Percentiles rank a stretch among this genome's conserved stretches.
Conservation (phyloP, 768 basidiomycete species). For the Coprinellus micaceus region DNA sequence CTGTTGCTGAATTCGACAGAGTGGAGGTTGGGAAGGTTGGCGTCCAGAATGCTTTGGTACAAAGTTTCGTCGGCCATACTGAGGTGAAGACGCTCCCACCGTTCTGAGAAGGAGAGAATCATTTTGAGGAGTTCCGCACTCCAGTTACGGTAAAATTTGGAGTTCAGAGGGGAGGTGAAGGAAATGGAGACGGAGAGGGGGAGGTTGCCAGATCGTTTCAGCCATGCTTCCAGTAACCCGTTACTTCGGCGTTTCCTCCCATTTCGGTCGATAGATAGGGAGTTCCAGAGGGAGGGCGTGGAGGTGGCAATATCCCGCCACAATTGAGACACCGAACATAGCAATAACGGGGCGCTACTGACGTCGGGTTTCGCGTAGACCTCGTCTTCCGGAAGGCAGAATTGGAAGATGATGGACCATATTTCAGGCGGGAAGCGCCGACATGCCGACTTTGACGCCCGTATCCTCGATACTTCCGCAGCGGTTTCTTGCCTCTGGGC, state of each 20-base stretch:
- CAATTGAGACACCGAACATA: slow-evolving; percentile 19
- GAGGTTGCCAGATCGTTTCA: slow-evolving; percentile 17
- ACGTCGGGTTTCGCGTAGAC: slow-evolving; percentile 18
- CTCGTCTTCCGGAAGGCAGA: slow-evolving; percentile 17
- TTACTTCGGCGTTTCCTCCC: slow-evolving; percentile 10
- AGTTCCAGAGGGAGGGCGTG: slow-evolving; percentile 22
- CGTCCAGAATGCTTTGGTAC: slow-evolving; percentile 14
- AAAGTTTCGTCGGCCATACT: slow-evolving; percentile 15
- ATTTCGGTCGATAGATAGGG: slow-evolving; percentile 17
- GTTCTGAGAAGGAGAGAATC: slow-evolving; percentile 15
- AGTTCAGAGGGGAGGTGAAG: slow-evolving; percentile 11
- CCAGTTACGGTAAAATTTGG: slow-evolving; percentile 5
- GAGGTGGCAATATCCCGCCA: slow-evolving; percentile 21
- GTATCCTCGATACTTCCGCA: background rate
- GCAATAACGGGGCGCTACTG: slow-evolving; percentile 16
- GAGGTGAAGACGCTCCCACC: slow-evolving; percentile 21
- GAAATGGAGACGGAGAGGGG: slow-evolving; percentile 18
- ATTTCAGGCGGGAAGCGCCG: slow-evolving; percentile 15
- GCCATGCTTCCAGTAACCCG: slow-evolving; percentile 17
- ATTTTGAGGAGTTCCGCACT: slow-evolving; percentile 10
- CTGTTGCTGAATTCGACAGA: slow-evolving; percentile 19
- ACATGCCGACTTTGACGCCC: background rate
- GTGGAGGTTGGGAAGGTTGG: slow-evolving; percentile 17
- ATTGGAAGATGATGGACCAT: slow-evolving; percentile 22
- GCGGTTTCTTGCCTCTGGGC: background rate